Conservation (phyloP, 202 grass and related monocot genomes). For the Eragrostis tef region DNA sequence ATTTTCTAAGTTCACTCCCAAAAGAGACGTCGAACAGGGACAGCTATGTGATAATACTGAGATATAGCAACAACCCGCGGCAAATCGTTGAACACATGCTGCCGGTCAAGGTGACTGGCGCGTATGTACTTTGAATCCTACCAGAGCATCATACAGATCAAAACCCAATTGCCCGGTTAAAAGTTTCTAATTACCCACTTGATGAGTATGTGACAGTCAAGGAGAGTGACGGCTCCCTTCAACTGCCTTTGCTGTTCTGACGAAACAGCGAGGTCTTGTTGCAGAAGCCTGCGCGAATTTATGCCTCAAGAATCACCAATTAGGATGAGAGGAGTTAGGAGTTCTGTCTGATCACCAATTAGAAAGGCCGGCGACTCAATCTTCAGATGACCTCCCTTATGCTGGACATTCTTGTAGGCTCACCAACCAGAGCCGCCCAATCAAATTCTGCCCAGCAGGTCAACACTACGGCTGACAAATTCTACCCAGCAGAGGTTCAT, state of each 20-base stretch:
- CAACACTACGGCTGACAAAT: too few relatives aligned
- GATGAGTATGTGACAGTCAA: constrained; percentile 25
- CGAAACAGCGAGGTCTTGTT: constrained; percentile 8
- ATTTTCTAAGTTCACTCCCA: constrained; percentile 43
- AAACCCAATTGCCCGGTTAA: constrained; percentile 10
- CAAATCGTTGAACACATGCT: constrained; percentile 2
- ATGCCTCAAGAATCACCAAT: constrained; percentile 12
- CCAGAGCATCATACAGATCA: constrained; percentile 19
- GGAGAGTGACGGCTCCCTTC: constrained; percentile 36
- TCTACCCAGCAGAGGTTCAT: too few relatives aligned
- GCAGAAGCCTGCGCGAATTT: constrained; percentile 17
- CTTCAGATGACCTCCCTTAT: neutral
- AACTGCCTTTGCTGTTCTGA: constrained; percentile 23
- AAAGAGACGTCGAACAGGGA: constrained; percentile 47
- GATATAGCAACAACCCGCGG: neutral
- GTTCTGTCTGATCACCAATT: neutral
- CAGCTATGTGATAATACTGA: neutral
- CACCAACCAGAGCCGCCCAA: constrained; percentile 1
- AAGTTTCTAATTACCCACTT: constrained; percentile 15
- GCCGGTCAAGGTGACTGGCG: constrained; percentile 24
- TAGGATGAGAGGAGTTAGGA: neutral
- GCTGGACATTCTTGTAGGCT: neutral
- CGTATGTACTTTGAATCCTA: neutral
- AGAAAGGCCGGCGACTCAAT: neutral
- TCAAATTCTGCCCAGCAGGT: neutral